Base-by-base conservation (phyloP, 345 rosid species). In the Luvunga scandens region DNA sequence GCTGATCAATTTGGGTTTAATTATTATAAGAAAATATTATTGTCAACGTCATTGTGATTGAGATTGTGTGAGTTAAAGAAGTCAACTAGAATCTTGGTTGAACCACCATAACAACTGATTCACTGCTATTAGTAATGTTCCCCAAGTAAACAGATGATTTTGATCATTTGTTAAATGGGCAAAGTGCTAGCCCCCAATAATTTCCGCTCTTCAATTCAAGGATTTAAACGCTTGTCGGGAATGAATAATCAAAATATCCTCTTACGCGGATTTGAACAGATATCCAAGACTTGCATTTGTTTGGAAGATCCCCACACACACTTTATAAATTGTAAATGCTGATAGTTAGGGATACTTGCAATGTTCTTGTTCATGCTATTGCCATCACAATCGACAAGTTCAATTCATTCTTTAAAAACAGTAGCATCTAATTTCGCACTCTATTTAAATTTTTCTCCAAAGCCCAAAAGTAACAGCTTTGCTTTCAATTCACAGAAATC, bases 41-140 rank as follows among this genome's bases (percentile, higher is more conserved):
- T 34, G 36, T 34, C 36, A 34, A 30, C 31, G 31, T 30, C 31
- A 30, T 34, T 34, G 36, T 34, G 36, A 34, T 34, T 34, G 36
- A 34, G 77, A 62, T 63, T 4, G 69, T 3, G 71, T 30, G 25
- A 4, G 70, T 28, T 63, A 33, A 27, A 36, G 56, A 33, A 64
- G 66, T 72, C 66, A 76, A 1, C 25, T 28, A 33, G 64, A 78
- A 62, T 71, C 34, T 78, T 71, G 24, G 80, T 78, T 71, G 66
- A 50, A 78, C 76, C 64, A 71, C 75, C 48, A 14, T 36, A 6
- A 36, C 62, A 30, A 21, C 34, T n/a, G 9, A 30, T 22, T 33
- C 50, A 48, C 3, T 18, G 3, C 48, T 10, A 42, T 42, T 42
- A 42, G 1, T 9, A 42, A 2, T 42, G 48, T 42, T 0, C 48